Conservation (phyloP, 2,329 filamentous ascomycete genomes). For the Diaporthe eres region DNA sequence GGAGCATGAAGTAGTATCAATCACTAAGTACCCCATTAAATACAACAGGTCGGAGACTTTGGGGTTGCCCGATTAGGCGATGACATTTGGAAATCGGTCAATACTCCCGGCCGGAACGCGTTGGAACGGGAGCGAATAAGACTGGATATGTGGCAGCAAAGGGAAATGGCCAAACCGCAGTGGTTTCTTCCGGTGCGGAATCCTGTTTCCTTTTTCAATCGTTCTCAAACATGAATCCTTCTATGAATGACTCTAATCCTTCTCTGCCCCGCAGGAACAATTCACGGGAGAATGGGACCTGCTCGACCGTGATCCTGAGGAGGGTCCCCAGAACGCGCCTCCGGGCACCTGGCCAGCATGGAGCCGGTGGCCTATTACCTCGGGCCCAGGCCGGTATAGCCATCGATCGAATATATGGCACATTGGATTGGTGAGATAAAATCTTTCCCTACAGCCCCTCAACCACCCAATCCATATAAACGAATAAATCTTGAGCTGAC, state of each 20-base stretch:
- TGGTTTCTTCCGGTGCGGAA: conserved; percentile 3
- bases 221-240: too few relatives aligned
- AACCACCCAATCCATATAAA: not conserved
- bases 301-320: not conserved
- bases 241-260: not conserved
- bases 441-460: not conserved
- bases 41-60: not conserved
- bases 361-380: not conserved
- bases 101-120: too few relatives aligned
- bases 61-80: not conserved
- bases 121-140: not conserved
- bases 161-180: not conserved
- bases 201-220: not conserved
- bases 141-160: not conserved
- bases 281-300: conserved; percentile 33
- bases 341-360: not conserved
- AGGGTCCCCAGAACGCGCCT: not conserved
- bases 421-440: conserved; percentile 17
- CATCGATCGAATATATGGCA: conserved; percentile 34
- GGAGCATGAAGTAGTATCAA: too few relatives aligned
- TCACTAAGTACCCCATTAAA: not conserved
- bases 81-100: not conserved
- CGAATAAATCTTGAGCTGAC: not conserved
- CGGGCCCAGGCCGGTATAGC: conserved; percentile 25
- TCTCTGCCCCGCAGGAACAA: not conserved